phyloP scores from a whole-genome alignment of 106 monocot species.

The Allium sativum region DNA sequence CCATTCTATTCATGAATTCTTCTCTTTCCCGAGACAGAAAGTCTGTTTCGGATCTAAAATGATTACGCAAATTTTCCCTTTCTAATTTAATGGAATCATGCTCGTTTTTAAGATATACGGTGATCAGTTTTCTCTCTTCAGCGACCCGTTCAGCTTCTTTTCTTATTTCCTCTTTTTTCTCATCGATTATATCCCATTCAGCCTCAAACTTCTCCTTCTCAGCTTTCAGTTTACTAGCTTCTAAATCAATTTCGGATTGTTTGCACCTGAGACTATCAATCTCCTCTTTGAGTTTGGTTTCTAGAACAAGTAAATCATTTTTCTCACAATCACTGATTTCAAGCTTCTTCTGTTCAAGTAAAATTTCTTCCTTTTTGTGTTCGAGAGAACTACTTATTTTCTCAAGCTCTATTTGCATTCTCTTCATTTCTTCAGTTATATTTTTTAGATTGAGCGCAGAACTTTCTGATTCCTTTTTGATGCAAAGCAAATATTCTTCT shows the following conservation, averaged over 20 bases:
- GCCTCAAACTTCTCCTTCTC: constrained; percentile 93
- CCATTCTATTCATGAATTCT: constrained; percentile 54
- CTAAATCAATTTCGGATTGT: constrained; percentile 39
- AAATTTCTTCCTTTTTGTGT: constrained; percentile 38
- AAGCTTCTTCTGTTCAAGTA: constrained; percentile 37
- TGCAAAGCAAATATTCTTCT: constrained; percentile 26
- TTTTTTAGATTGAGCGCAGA: constrained; percentile 28
- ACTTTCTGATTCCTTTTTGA: constrained; percentile 21
- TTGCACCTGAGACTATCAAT: constrained; percentile 80
- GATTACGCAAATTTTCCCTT: constrained; percentile 58
- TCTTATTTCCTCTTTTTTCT: constrained; percentile 56
- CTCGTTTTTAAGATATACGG: constrained; percentile 59
- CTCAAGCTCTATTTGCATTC: constrained; percentile 38
- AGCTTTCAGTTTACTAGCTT: constrained; percentile 46
- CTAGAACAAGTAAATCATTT: constrained; percentile 47
- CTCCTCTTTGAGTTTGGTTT: constrained; percentile 79
- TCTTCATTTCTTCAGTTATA: constrained; percentile 38
- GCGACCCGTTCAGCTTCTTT: constrained; percentile 51
- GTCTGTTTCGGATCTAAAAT: constrained; percentile 44
- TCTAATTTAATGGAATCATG: constrained; percentile 62
- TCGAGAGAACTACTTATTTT: constrained; percentile 34
- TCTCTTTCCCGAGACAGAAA: constrained; percentile 57
- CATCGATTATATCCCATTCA: constrained; percentile 88
- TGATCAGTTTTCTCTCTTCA: constrained; percentile 47
- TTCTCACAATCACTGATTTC: constrained; percentile 45